Evolutionary conservation across 345 rosid species (phyloP).

Genomic region (Cardamine resedifolia): DNA sequence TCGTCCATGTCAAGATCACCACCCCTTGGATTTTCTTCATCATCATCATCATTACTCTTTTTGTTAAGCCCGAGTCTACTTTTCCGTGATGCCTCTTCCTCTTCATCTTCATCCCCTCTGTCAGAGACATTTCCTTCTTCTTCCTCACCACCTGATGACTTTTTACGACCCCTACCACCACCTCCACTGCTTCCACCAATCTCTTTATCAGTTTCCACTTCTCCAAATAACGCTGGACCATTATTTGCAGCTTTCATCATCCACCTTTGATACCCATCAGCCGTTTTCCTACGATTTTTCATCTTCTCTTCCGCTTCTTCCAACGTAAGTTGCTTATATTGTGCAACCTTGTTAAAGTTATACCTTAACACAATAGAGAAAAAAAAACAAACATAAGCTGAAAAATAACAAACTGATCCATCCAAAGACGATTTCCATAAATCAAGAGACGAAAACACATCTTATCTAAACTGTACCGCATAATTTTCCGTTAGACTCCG

Average conservation of each 20-base stretch:
- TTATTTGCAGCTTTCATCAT: constrained; percentile 97
- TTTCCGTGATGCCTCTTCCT: constrained; percentile 83
- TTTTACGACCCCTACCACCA: constrained; percentile 79
- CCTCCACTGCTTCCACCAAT: constrained; percentile 35
- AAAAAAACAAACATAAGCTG: not conserved
- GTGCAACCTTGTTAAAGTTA: constrained; percentile 92
- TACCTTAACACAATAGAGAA: constrained; percentile 45
- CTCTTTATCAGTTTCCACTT: constrained; percentile 79
- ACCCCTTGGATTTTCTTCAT: constrained; percentile 92
- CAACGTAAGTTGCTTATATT: constrained; percentile 92
- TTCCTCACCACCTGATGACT: constrained; percentile 59
- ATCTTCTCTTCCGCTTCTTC: constrained; percentile 99
- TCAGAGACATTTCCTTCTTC: constrained; percentile 90
- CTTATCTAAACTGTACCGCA: not conserved
- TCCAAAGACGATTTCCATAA: not conserved
- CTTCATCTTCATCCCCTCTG: constrained; percentile 92
- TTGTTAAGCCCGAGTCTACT: constrained; percentile 83
- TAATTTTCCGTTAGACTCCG: not conserved
- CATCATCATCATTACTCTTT: constrained; percentile 70
- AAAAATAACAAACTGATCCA: not conserved
- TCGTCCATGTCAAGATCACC: constrained; percentile 92
- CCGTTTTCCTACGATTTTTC: constrained; percentile 90
- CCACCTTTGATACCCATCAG: constrained; percentile 98
- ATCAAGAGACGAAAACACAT: not conserved
- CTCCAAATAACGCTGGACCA: constrained; percentile 96